Evolutionary conservation across 2,329 filamentous ascomycete genomes (phyloP), one percentile per base, ranked within the genome.

Genomic region (Pseudopithomyces maydicus): DNA sequence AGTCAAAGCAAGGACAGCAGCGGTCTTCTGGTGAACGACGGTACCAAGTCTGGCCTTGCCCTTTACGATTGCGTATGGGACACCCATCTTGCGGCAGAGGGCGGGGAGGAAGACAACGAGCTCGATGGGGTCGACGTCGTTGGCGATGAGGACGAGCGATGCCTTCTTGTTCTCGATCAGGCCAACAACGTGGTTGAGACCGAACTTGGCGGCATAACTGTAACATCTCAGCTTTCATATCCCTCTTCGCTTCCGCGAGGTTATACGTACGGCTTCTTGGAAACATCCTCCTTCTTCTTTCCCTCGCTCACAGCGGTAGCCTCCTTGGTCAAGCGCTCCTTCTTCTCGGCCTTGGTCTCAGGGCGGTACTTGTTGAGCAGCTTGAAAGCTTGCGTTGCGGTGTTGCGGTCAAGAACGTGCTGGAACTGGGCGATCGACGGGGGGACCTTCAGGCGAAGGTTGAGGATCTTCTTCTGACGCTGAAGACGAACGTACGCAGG

Each of bases 291-390:
- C 91, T 98, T 98, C 91, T 98, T 99, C 91, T 98, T 97, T 82
- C 96, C 95, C 82, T 98, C 93, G 80, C 92, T 89, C 80, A 99
- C 88, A 76, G 95, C 96, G 74, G 93, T 97, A 67, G 96, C 95
- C 88, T 99, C 95, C 88, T 97, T 92, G 80, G 91, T 88, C 68
- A 99, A 87, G 84, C 95, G 92, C 86, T 99, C 96, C 89, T 98
- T 99, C 92, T 99, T 99, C 90, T 98, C 94, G 74, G 86, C 84
- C 89, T 97, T 98, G 82, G 91, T 96, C 88, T 99, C 95, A 71
- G 95, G 95, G 75, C 94, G 92, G 90, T 99, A 99, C 88, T 99
- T 99, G 91, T 97, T 96, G 79, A 99, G 91, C 78, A 99, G 90
- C 88, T 98, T 98, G 88, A 99, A 95, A 68, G 91, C 86, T 85